Percentiles rank a stretch among this genome's conserved stretches.
These are phyloP conservation scores for Calocera viscosa DNA, from an alignment of 768 basidiomycete genomes.

Conservation along the genomic window DNA sequence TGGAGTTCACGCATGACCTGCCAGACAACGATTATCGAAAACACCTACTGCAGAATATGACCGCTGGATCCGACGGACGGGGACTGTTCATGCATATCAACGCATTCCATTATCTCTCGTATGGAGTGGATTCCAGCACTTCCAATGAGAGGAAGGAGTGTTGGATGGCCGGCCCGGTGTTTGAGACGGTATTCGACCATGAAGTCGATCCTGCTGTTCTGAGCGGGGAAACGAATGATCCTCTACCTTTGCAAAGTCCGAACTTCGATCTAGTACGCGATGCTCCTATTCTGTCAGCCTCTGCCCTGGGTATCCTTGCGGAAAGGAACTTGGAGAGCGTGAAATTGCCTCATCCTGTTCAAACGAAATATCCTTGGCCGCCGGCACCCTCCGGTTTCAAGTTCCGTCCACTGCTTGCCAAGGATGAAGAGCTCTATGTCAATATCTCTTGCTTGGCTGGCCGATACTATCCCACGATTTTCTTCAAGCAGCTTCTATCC, in stretches of 20 bases:
- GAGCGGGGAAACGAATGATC: neutral
- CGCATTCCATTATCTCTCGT: neutral
- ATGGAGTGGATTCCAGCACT: neutral
- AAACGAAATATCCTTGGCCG: neutral
- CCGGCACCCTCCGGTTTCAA: neutral
- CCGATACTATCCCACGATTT: neutral
- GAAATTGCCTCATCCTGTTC: neutral
- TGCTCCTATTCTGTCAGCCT: neutral
- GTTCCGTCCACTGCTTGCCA: constrained; percentile 1
- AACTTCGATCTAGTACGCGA: neutral
- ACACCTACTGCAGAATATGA: neutral
- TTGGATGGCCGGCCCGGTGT: neutral
- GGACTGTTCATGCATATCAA: constrained; percentile 4
- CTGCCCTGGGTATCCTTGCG: neutral
- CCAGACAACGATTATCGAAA: neutral
- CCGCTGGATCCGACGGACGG: neutral
- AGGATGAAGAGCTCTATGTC: constrained; percentile 1
- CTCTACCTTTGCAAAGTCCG: neutral
- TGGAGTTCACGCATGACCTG: neutral
- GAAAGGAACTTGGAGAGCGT: neutral
- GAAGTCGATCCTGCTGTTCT: neutral
- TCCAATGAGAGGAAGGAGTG: neutral
- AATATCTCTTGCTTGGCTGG: constrained; percentile 6
- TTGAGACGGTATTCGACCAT: neutral
- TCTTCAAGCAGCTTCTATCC: neutral